Percentiles rank a stretch among this genome's conserved stretches.
These are phyloP conservation scores for Silene coronaria DNA, from an alignment of 179 eudicot species.

Conservation along the genomic window DNA sequence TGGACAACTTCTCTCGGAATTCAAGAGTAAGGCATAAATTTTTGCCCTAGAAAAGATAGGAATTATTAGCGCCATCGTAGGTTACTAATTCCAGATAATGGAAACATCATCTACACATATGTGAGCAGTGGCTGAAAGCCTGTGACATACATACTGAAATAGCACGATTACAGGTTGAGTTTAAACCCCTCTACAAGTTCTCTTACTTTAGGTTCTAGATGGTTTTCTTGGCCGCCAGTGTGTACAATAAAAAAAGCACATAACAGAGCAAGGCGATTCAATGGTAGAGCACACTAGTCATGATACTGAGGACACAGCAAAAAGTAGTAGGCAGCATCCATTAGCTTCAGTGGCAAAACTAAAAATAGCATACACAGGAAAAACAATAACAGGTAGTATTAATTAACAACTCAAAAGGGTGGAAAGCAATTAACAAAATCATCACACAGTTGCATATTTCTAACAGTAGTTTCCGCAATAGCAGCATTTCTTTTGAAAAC, in stretches of 20 bases:
- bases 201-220: background rate
- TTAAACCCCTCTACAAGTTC: background rate
- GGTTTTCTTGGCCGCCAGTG: background rate
- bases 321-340: background rate
- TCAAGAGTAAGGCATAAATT: constrained; percentile 58
- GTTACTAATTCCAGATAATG: background rate
- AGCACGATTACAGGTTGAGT: background rate
- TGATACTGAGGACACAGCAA: background rate
- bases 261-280: background rate
- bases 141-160: background rate
- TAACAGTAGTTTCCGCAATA: background rate
- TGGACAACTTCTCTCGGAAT: constrained; percentile 69
- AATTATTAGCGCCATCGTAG: constrained; percentile 9
- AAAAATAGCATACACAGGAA: background rate
- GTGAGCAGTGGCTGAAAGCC: background rate
- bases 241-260: background rate
- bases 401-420: background rate
- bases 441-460: background rate
- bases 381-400: background rate
- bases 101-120: background rate
- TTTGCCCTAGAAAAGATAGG: constrained; percentile 40
- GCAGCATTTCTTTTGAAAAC: background rate
- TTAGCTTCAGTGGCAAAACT: background rate
- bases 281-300: background rate
- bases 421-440: background rate